Evolutionary conservation across 768 basidiomycete species (phyloP), one percentile per base, ranked within the genome.

Genomic region (Thelephora ganbajun): DNA sequence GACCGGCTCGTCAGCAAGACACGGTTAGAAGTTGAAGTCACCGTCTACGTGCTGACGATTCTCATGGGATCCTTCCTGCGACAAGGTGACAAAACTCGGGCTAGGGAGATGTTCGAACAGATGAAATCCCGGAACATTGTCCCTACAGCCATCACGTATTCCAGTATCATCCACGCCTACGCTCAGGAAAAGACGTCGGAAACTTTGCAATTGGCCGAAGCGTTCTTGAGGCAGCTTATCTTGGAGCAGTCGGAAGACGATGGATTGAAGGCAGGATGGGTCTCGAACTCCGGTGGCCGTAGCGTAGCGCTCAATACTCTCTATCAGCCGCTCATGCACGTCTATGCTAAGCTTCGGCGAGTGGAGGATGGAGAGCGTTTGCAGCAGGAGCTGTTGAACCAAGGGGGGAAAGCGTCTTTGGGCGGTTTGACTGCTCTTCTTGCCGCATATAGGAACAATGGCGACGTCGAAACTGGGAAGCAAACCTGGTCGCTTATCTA

Each of bases 41-140:
- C 74, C 50, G 66, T 71, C 34, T 80, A 78, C 57, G 65, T 79
- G 39, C 68, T 87, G 51, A 86, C 86, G 20, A 78, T 83, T 57
- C 63, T 94, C 58, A 80, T 91, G 69, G 69, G 73, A 6, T 83
- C 80, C 0, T 83, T 79, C 59, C 65, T 94, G 47, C 74, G 76
- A 14, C 53, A 56, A 2, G 73, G 76, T 3, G 65, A 82, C 30
- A 68, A 66, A 45, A 53, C 57, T 5, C 65, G 65, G 41, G 90
- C 91, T 2, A 77, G 70, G 64, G 69, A 61, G 14, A 67, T 86
- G 5, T 83, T 85, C 56, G 73, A 80, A 19, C 75, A 83, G 44
- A 94, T 98, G 80, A 58, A 65, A 14, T 56, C 62, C 2, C 72
- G 77, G 1, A 79, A 78, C 1, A 71, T 96, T 18, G 57, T 73